Evolutionary conservation across 768 basidiomycete species (phyloP), one percentile per base, ranked within the genome.

Genomic region (Collybiopsis confluens): DNA sequence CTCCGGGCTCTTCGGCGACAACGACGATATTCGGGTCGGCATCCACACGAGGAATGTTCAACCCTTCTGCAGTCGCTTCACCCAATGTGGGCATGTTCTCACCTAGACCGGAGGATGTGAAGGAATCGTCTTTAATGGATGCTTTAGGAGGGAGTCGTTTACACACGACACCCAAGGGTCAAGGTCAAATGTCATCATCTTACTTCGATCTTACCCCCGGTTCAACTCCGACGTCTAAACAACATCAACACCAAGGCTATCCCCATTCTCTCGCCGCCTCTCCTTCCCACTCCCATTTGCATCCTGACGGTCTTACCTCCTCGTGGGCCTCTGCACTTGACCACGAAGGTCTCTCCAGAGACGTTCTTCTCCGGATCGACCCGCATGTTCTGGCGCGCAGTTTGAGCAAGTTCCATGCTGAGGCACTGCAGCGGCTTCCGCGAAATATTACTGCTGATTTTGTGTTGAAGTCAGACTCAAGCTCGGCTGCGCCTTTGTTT

Each of bases 281-380:
- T 27, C 26, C 8, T 23, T 8, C 26, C 45, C 8, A 7, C 28
- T 18, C 20, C 47, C 2, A 59, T 9, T 62, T 56, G 4, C 2
- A 56, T 9, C 62, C 65, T 18, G 1, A 56, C 52, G 41, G 61
- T 62, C 16, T 71, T 71, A 28, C 71, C 85, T 2, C n/a, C n/a
- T n/a, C n/a, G n/a, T 83, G 83, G 76, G 61, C 69, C 1, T 43
- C 33, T 18, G 71, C 74, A 18, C 71, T 91, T 11, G 75, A 82
- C 10, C 74, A 76, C 42, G 85, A 86, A 56, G 89, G 88, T 0
- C 73, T 92, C 11, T 83, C 87, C 11, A 73, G 82, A 16, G 85
- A 86, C 24, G 72, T 86, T 6, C 73, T 92, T 43, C 73, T 86
- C 11, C 61, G 73, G 16, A 69, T 89, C n/a, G 87, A 90, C 57